Evolutionary conservation across 257 asterid species (phyloP), one percentile per base, ranked within the genome.

Genomic region (Solanum habrochaites): DNA sequence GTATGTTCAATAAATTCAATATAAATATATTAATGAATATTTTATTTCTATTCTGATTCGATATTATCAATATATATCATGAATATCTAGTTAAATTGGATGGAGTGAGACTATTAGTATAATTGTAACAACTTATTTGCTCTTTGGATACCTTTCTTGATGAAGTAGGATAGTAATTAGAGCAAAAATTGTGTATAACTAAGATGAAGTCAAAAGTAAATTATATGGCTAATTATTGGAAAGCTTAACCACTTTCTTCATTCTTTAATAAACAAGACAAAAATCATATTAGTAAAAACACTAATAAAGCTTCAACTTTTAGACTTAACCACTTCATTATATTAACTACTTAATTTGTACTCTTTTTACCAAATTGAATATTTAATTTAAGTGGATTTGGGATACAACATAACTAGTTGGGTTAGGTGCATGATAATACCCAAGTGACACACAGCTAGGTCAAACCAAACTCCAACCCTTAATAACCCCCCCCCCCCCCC

Each of bases 391-490:
- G 64, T 80, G 85, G 83, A 21, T 25, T 43, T 77, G 40, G 85
- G 85, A 29, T 27, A 27, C n/a, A 86, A 80, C 43, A 62, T n/a
- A 69, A 58, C 67, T 85, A 52, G 87, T 88, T 88, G 95, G 94
- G 88, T 92, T 93, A 90, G 95, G 92, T 91, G 89, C 45, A 89
- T 90, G 81, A 89, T 87, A 37, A 78, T n/a, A 86, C 78, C 86
- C 20, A 87, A 70, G 84, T 85, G 85, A 88, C 67, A 88, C 86
- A 87, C 60, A 83, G 87, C 88, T 69, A 62, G 86, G 92, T 92
- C 93, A 90, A 91, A 93, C 93, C 94, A 88, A 91, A 87, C 85
- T 90, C 92, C 85, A 85, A 9, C 49, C n/a, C n/a, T n/a, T n/a
- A n/a, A n/a, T n/a, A n/a, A n/a, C n/a, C n/a, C n/a, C n/a, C n/a